Base-by-base conservation (phyloP, 768 basidiomycete species). In the Macrolepiota dolichaula region DNA sequence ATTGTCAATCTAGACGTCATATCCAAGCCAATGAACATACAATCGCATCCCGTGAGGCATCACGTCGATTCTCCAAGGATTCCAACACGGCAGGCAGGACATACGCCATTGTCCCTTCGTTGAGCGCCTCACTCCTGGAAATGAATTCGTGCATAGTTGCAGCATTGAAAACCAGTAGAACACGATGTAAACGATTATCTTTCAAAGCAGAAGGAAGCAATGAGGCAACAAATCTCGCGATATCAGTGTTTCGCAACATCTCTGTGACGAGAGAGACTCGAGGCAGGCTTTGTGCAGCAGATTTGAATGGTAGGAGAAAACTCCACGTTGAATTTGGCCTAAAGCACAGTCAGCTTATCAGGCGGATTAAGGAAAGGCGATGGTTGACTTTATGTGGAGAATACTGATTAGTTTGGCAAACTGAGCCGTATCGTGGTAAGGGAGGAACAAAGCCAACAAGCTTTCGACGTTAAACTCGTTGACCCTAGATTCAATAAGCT, bases 351-450 rank as follows among this genome's bases (percentile, higher is more conserved):
- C 36, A 59, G 27, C 56, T 57, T 37, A 37, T 17, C 6, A 56
- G 13, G 22, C 54, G 24, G 47, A 25, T 15, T 32, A 37, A 17
- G 32, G 36, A 5, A 2, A 13, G 58, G 13, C 27, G 42, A 52
- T 27, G 22, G 76, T 85, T 25, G 65, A 92, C 91, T 81, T 79
- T 59, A 94, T 82, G 66, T 88, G 84, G 56, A 98, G 76, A 66
- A 99, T 94, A 1, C 91, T 85, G 25, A 97, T 79, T 81, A 98
- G 92, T 67, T 97, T 96, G 9, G 89, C 83, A 72, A 98, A 98
- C 71, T 98, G 94, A 0, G 92, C 87, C 4, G 96, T 91, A 66
- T 96, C 93, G 68, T 98, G 94, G 70, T 96, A 98, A 0, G 97
- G 97, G 32, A 98, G 76, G 74, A 98, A 98, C 24, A 94, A 77